Percentiles rank a stretch among this genome's conserved stretches.
Conservation (phyloP, 1,139 yeast genomes). For the Spencermartinsiella ligniputridi region DNA sequence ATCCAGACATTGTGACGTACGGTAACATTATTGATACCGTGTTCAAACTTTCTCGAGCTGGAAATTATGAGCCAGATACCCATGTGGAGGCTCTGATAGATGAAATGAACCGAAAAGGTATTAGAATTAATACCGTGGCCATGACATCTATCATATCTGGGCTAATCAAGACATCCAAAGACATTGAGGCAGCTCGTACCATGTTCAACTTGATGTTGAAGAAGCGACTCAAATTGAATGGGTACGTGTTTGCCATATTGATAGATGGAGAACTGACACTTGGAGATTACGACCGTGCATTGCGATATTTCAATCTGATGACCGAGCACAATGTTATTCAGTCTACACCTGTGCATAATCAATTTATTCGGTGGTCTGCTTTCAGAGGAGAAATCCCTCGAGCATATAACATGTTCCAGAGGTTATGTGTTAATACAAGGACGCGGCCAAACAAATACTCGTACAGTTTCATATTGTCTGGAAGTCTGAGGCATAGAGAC, state of each 20-base stretch:
- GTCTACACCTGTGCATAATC: slow-evolving; percentile 53
- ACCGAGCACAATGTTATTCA: slow-evolving; percentile 36
- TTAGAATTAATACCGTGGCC: slow-evolving; percentile 48
- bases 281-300: slow-evolving; percentile 49
- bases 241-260: slow-evolving; percentile 50
- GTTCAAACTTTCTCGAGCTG: slow-evolving; percentile 44
- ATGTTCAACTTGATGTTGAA: slow-evolving; percentile 44
- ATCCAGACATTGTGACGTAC: slow-evolving; percentile 63
- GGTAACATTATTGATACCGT: slow-evolving; percentile 57
- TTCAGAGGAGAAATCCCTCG: slow-evolving; percentile 35
- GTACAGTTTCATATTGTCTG: slow-evolving; percentile 50
- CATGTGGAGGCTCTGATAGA: slow-evolving; percentile 39
- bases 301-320: slow-evolving; percentile 45
- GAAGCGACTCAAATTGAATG: slow-evolving; percentile 36
- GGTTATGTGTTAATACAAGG: slow-evolving; percentile 28
- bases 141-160: slow-evolving; percentile 55
- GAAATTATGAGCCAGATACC: slow-evolving; percentile 44
- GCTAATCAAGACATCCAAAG: slow-evolving; percentile 45
- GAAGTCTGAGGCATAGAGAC: slow-evolving; percentile 39
- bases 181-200: slow-evolving; percentile 50
- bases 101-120: slow-evolving; percentile 41
- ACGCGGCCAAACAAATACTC: slow-evolving; percentile 50
- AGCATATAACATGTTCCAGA: slow-evolving; percentile 41
- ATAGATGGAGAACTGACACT: slow-evolving; percentile 50
- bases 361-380: slow-evolving; percentile 50